Conservation (phyloP, 2,329 filamentous ascomycete species). For the Neofusicoccum sp. region DNA sequence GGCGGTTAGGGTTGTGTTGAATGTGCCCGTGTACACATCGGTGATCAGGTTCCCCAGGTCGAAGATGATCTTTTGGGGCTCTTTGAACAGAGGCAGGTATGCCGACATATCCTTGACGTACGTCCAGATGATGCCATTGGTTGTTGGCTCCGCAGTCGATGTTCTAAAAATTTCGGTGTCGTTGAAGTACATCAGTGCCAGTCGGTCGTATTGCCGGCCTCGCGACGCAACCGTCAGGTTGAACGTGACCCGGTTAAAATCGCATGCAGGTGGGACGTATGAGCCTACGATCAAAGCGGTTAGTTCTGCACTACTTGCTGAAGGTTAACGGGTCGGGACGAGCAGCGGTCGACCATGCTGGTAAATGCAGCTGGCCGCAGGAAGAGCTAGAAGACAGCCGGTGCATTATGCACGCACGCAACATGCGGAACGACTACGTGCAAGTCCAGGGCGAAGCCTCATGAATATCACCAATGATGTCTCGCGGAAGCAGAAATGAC, state of each 20-base stretch:
- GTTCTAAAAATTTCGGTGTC: slow-evolving; percentile 83
- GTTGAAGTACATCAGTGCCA: slow-evolving; percentile 74
- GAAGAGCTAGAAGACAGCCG: not conserved
- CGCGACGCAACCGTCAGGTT: slow-evolving; percentile 74
- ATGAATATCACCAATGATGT: not conserved
- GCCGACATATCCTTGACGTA: slow-evolving; percentile 79
- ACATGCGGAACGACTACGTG: not conserved
- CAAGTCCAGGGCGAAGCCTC: slow-evolving; percentile 6
- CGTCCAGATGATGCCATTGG: slow-evolving; percentile 71
- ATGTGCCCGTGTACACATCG: slow-evolving; percentile 70
- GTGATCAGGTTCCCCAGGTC: slow-evolving; percentile 76
- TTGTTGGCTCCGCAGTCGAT: slow-evolving; percentile 77
- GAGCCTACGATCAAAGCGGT: slow-evolving; percentile 46
- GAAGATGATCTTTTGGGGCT: slow-evolving; percentile 74
- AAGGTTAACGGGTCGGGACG: slow-evolving; percentile 19
- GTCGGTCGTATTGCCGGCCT: slow-evolving; percentile 75
- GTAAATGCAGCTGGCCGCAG: slow-evolving; percentile 8
- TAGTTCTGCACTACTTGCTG: slow-evolving; percentile 11
- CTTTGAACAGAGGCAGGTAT: slow-evolving; percentile 69
- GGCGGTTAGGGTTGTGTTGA: slow-evolving; percentile 74
- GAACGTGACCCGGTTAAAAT: slow-evolving; percentile 74
- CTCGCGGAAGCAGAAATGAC: slow-evolving; percentile 12
- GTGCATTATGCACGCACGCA: not conserved
- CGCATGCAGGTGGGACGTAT: slow-evolving; percentile 68
- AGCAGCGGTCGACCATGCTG: slow-evolving; percentile 8